Conservation (phyloP, 2,329 filamentous ascomycete genomes). For the Myriosclerotinia scirpicola region DNA sequence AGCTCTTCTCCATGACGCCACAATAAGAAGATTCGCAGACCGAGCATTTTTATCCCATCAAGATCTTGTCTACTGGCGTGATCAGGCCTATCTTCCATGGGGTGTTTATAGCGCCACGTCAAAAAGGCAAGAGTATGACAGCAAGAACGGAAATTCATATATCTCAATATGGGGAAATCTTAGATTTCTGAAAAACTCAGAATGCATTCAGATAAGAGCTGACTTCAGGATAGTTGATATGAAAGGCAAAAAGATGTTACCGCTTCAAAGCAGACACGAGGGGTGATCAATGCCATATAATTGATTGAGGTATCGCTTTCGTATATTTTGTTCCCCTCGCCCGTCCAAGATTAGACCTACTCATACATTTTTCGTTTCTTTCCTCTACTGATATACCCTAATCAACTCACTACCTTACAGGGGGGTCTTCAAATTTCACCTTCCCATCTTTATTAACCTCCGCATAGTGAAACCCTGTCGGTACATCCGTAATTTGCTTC, state of each 20-base stretch:
- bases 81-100: background rate
- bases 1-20: background rate
- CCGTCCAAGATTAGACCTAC: constrained; percentile 6
- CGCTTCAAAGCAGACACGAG: background rate
- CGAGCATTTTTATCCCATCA: background rate
- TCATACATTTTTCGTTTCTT: constrained; percentile 13
- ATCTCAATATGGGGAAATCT: background rate
- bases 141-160: background rate
- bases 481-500: constrained; percentile 41
- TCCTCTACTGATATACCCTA: constrained; percentile 1
- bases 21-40: background rate
- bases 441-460: constrained; percentile 61
- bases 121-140: background rate
- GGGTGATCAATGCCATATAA: background rate
- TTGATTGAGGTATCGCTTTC: constrained; percentile 5
- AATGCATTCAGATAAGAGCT: background rate
- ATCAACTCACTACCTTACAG: constrained; percentile 26
- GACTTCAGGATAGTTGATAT: background rate
- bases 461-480: constrained; percentile 55
- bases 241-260: background rate
- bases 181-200: background rate
- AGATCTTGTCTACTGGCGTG: background rate
- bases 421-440: constrained; percentile 53
- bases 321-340: constrained; percentile 8
- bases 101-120: too few species aligned